phyloP scores from a whole-genome alignment of 1,139 yeast genomes.

The Kurtzmaniella natalensis region DNA sequence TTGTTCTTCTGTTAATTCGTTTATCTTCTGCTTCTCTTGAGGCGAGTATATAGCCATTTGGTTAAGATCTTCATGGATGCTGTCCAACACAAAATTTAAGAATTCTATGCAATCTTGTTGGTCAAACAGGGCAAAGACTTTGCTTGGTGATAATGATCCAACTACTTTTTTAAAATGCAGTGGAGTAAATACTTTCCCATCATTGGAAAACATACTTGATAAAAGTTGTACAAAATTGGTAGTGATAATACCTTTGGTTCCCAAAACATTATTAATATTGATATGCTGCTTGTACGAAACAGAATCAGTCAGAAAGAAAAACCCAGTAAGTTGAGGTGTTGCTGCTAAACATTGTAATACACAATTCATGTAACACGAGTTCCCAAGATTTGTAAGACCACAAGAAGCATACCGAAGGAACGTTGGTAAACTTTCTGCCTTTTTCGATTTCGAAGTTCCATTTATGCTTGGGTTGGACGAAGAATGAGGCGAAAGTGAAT shows the following conservation, averaged over 20 bases:
- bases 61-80: slow-evolving; percentile 85
- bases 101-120: slow-evolving; percentile 97
- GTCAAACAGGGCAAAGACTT: slow-evolving; percentile 62
- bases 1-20: slow-evolving; percentile 64
- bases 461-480: too few relatives aligned
- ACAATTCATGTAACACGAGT: slow-evolving; percentile 93
- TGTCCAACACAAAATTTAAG: slow-evolving; percentile 76
- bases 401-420: slow-evolving; percentile 17
- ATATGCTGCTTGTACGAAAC: slow-evolving; percentile 63
- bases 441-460: slow-evolving; percentile 3
- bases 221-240: slow-evolving; percentile 65
- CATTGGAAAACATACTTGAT: slow-evolving; percentile 52
- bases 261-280: slow-evolving; percentile 70
- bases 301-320: slow-evolving; percentile 27
- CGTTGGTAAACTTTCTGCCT: not conserved
- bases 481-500: too few relatives aligned
- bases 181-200: slow-evolving; percentile 51
- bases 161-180: slow-evolving; percentile 55
- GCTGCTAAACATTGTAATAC: slow-evolving; percentile 74
- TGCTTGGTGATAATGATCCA: slow-evolving; percentile 63
- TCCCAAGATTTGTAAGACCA: slow-evolving; percentile 80
- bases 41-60: slow-evolving; percentile 40
- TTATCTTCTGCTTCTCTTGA: slow-evolving; percentile 35
- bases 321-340: slow-evolving; percentile 39
- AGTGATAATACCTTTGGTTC: slow-evolving; percentile 81